phyloP scores from a whole-genome alignment of 192 early-diverging fungal genomes.

The Coemansia sp. region DNA sequence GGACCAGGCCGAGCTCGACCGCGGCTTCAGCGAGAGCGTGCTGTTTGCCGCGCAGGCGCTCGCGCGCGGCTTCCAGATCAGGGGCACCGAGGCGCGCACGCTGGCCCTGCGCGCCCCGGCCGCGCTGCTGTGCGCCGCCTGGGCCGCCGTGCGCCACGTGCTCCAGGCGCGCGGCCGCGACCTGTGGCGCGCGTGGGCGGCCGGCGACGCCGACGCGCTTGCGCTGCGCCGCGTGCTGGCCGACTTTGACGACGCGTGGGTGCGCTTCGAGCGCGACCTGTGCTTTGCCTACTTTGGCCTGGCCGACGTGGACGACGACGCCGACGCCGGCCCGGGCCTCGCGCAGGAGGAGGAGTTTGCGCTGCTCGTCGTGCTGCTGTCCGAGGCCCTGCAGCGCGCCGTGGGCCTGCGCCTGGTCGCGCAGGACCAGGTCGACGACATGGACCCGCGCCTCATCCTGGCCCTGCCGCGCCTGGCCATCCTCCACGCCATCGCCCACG shows the following conservation, averaged over 20 bases:
- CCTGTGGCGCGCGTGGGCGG: slow-evolving; percentile 26
- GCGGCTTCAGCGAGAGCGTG: slow-evolving; percentile 71
- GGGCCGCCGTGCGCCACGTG: slow-evolving; percentile 62
- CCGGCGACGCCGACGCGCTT: background rate
- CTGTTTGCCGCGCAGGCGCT: slow-evolving; percentile 72
- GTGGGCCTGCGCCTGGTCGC: slow-evolving; percentile 34
- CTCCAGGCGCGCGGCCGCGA: slow-evolving; percentile 37
- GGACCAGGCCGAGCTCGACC: slow-evolving; percentile 69
- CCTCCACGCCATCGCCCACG: slow-evolving; percentile 56
- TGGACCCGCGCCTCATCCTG: slow-evolving; percentile 64
- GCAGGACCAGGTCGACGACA: slow-evolving; percentile 54
- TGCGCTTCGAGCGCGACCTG: slow-evolving; percentile 68
- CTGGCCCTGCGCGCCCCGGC: slow-evolving; percentile 58
- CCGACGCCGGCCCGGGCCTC: slow-evolving; percentile 18
- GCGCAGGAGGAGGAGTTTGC: slow-evolving; percentile 46
- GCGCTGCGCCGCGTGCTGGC: slow-evolving; percentile 60
- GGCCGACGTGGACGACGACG: slow-evolving; percentile 52
- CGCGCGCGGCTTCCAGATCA: slow-evolving; percentile 66
- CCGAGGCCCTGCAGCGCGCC: slow-evolving; percentile 61
- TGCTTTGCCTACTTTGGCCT: slow-evolving; percentile 73
- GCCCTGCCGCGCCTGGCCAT: slow-evolving; percentile 65
- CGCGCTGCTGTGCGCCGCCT: slow-evolving; percentile 57
- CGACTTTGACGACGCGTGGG: slow-evolving; percentile 71
- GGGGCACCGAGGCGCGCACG: slow-evolving; percentile 66
- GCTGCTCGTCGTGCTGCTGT: slow-evolving; percentile 63